Evolutionary conservation across 2,329 filamentous ascomycete genomes (phyloP).

Genomic region (Sclerotiophoma versabilis): DNA sequence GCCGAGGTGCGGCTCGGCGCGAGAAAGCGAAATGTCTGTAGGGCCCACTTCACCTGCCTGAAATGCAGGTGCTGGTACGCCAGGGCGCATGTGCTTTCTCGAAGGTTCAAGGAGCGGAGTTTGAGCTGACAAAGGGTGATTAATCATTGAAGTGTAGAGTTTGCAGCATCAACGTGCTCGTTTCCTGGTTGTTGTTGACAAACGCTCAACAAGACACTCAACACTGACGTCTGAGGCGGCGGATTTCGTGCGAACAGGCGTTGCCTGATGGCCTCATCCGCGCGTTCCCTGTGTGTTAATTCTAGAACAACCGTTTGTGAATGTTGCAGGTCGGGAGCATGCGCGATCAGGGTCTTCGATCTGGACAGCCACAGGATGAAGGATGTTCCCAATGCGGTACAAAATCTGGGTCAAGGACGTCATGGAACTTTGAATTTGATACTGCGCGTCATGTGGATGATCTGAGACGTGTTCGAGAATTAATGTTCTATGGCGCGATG

Average conservation of each 20-base stretch:
- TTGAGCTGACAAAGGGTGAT: conserved; percentile 8
- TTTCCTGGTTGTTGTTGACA: neutral
- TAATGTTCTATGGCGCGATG: neutral
- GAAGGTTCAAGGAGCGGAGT: conserved; percentile 4
- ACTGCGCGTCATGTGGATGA: neutral
- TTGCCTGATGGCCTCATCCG: conserved; percentile 10
- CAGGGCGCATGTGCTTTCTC: conserved; percentile 3
- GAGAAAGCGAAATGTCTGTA: conserved; percentile 8
- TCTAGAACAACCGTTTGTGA: conserved; percentile 8
- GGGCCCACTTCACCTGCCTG: neutral
- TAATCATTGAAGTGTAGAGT: neutral
- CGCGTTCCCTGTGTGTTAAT: conserved; percentile 2
- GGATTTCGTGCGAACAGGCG: conserved; percentile 1
- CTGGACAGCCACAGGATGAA: conserved; percentile 5
- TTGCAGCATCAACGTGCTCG: neutral
- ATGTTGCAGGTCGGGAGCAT: conserved; percentile 1
- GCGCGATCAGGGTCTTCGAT: conserved; percentile 19
- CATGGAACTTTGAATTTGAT: conserved; percentile 2
- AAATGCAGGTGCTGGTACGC: conserved; percentile 1
- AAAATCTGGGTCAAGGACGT: conserved; percentile 12
- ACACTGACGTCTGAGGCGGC: neutral
- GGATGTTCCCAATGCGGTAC: conserved; percentile 1
- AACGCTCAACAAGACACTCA: neutral
- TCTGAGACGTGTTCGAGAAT: conserved; percentile 4
- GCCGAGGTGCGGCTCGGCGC: conserved; percentile 21